Percentiles rank a stretch among this genome's conserved stretches.
These are phyloP conservation scores for Ustilago hordei DNA, from an alignment of 1,284 basidiomycete species.

Conservation along the genomic window DNA sequence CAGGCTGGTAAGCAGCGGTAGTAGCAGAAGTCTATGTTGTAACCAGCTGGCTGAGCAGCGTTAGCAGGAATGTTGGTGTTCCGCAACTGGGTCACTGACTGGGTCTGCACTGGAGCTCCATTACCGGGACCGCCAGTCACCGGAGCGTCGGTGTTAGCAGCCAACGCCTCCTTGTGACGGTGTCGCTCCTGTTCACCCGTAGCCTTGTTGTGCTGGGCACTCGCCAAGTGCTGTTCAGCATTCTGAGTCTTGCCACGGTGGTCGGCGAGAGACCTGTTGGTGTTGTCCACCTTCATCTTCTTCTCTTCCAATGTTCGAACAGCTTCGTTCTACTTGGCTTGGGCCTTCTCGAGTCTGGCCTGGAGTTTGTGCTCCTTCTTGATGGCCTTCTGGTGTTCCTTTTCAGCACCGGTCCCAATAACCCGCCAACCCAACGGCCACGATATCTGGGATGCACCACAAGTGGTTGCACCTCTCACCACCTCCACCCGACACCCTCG, in stretches of 20 bases:
- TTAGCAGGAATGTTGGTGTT: slow-evolving; percentile 9
- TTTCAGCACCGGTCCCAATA: slow-evolving; percentile 21
- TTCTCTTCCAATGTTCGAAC: slow-evolving; percentile 42
- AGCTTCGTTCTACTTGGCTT: slow-evolving; percentile 40
- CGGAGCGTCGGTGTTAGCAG: not conserved
- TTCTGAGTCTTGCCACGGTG: slow-evolving; percentile 25
- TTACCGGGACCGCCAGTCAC: not conserved
- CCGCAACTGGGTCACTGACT: slow-evolving; percentile 7
- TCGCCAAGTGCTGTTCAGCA: slow-evolving; percentile 35
- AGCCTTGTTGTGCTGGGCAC: slow-evolving; percentile 37
- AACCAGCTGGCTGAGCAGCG: slow-evolving; percentile 12
- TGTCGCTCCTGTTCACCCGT: slow-evolving; percentile 27
- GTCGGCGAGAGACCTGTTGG: slow-evolving; percentile 23
- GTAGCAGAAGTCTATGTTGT: slow-evolving; percentile 8
- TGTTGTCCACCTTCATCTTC: slow-evolving; percentile 44
- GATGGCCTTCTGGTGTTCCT: slow-evolving; percentile 45
- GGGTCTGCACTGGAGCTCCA: slow-evolving; percentile 3
- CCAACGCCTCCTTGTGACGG: slow-evolving; percentile 30
- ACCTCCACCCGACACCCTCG: too few relatives aligned
- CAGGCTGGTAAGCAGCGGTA: slow-evolving; percentile 11
- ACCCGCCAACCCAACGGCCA: too few relatives aligned
- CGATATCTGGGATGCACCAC: too few relatives aligned
- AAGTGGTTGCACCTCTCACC: too few relatives aligned
- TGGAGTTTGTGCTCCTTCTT: slow-evolving; percentile 46
- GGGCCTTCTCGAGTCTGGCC: slow-evolving; percentile 43